Conservation (phyloP, 1,284 basidiomycete species). For the Porogramme epimiltina region DNA sequence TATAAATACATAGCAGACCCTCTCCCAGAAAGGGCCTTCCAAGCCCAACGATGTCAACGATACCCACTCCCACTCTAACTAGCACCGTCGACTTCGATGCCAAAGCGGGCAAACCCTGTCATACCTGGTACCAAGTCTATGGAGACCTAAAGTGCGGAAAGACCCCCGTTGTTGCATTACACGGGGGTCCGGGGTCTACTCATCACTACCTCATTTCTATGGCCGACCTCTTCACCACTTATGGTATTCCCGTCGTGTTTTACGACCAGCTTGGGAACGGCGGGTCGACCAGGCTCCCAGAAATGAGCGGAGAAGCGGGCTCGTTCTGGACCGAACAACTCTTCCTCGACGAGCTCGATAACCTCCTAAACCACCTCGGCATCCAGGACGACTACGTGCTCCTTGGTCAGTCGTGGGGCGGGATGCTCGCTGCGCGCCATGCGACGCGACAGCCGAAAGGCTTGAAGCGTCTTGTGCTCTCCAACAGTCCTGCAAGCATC, state of each 20-base stretch:
- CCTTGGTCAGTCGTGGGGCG: conserved; percentile 55
- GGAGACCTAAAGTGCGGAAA: conserved; percentile 27
- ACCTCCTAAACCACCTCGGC: conserved; percentile 40
- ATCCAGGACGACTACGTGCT: conserved; percentile 42
- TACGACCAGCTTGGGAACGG: conserved; percentile 56
- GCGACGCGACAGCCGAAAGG: conserved; percentile 36
- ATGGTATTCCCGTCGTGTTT: conserved; percentile 43
- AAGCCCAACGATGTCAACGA: no score
- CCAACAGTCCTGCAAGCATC: conserved; percentile 35
- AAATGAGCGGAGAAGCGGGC: conserved; percentile 31
- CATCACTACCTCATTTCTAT: conserved; percentile 46
- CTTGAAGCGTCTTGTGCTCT: conserved; percentile 42
- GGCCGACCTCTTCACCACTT: conserved; percentile 29
- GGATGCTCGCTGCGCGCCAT: conserved; percentile 44
- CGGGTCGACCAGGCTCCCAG: conserved; percentile 42
- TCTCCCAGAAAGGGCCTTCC: no score
- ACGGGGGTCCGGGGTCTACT: conserved; percentile 46
- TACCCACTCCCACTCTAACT: conserved; percentile 4
- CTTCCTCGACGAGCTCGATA: conserved; percentile 52
- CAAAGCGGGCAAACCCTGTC: conserved; percentile 15
- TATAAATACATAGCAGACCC: no score
- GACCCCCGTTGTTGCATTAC: conserved; percentile 40
- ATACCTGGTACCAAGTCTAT: conserved; percentile 33
- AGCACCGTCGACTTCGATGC: conserved; percentile 19
- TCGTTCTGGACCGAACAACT: conserved; percentile 52